Evolutionary conservation across 176 grass and related monocot genomes (phyloP).

Genomic region (Themeda triandra): DNA sequence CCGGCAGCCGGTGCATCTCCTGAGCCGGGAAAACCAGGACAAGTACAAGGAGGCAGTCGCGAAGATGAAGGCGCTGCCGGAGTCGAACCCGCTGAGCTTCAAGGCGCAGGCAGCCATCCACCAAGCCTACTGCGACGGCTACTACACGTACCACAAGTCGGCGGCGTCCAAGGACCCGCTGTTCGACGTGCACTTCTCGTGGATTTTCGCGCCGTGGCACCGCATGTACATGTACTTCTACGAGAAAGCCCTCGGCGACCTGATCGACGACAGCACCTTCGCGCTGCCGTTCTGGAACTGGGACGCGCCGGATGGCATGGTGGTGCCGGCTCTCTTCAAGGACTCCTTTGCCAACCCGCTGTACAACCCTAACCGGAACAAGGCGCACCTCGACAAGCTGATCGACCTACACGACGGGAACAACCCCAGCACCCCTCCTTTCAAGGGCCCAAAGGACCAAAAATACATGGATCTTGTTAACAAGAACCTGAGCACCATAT

Average conservation of each 20-base stretch:
- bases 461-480: background rate
- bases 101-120: conserved; percentile 39
- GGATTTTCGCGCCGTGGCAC: conserved; percentile 74
- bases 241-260: conserved; percentile 42
- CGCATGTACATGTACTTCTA: conserved; percentile 64
- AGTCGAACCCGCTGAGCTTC: conserved; percentile 49
- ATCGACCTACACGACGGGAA: conserved; percentile 36
- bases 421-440: background rate
- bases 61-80: conserved; percentile 41
- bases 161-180: background rate
- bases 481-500: background rate
- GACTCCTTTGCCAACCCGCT: background rate
- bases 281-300: conserved; percentile 70
- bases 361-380: conserved; percentile 36
- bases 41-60: conserved; percentile 47
- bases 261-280: conserved; percentile 49
- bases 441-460: background rate
- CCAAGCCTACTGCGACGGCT: conserved; percentile 42
- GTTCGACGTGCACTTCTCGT: conserved; percentile 39
- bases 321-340: conserved; percentile 33
- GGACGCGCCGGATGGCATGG: conserved; percentile 51
- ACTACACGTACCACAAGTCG: conserved; percentile 5
- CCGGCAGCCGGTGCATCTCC: conserved; percentile 31
- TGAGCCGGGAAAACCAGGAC: background rate
- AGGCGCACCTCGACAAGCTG: background rate